Base-by-base conservation (phyloP, 108 stramenopile species). In the Nannochloropsis gaditana region DNA sequence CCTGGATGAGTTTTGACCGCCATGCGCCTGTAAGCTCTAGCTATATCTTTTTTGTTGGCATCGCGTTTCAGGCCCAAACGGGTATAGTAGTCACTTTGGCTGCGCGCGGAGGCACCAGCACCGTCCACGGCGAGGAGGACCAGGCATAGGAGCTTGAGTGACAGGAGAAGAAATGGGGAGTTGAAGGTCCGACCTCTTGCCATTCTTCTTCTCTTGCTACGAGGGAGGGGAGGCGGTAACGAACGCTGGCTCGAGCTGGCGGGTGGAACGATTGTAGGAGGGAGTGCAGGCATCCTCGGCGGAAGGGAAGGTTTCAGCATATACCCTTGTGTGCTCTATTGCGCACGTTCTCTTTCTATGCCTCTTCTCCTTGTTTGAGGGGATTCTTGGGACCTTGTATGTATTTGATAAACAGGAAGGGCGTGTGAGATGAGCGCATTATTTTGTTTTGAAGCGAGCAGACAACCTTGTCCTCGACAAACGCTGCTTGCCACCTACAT, bases 11-110 rank as follows among this genome's bases (percentile, higher is more conserved):
- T 73, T 8, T 73, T 73, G 59, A 73, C 59, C 15, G 59, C 59
- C 59, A 73, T 73, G 59, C 59, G 59, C 6, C 59, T 4, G 59
- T 73, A 73, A n/a, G 59, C 59, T n/a, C 59, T 73, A n/a, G 59
- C 59, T 73, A 73, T 73, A n/a, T 73, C 59, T n/a, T 73, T 73
- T n/a, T 73, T 73, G 59, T 73, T 73, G 59, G 59, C 59, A 73
- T n/a, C 59, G n/a, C 59, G 59, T n/a, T 73, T 73, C 19, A 73
- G 59, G 59, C 59, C 59, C n/a, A 73, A n/a, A n/a, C 59, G 59
- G n/a, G 59, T 73, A n/a, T 73, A 73, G 59, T 73, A 73, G n/a
- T 73, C 59, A 6, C n/a, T 73, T 73, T 3, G 59, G 3, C 59
- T n/a, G 19, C 59, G 59, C 5, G 59, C 15, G 59, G 59, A 73